These are phyloP conservation scores for Ophiostoma sp. DNA, from an alignment of 2,329 filamentous ascomycete genomes.

Conservation along the genomic window DNA sequence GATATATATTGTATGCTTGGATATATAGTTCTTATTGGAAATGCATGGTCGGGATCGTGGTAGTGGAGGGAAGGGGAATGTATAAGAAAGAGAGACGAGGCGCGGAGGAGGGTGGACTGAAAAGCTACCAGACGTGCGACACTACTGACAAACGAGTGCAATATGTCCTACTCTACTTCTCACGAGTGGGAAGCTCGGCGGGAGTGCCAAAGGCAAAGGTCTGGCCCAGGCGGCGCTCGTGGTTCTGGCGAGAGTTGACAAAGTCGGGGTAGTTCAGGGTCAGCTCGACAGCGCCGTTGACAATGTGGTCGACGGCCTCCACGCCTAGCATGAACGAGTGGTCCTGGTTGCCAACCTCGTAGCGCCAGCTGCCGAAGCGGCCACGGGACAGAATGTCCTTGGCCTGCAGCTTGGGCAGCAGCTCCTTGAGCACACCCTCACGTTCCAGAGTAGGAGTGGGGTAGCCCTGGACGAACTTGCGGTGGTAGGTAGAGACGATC, in stretches of 20 bases:
- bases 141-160: neutral
- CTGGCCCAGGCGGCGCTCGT: slow-evolving; percentile 56
- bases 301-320: slow-evolving; percentile 84
- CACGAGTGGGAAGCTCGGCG: slow-evolving; percentile 36
- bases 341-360: slow-evolving; percentile 93
- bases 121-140: neutral
- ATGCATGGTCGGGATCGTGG: slow-evolving; percentile 6
- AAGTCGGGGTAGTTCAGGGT: slow-evolving; percentile 97
- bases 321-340: slow-evolving; percentile 97
- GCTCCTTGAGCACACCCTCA: slow-evolving; percentile 85
- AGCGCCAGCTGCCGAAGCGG: slow-evolving; percentile 96
- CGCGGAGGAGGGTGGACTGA: neutral
- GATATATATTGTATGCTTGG: neutral
- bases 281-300: slow-evolving; percentile 82
- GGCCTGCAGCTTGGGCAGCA: slow-evolving; percentile 86
- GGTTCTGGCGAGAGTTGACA: slow-evolving; percentile 73
- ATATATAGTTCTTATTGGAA: neutral
- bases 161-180: slow-evolving; percentile 20
- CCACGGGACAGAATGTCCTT: slow-evolving; percentile 92
- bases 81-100: neutral
- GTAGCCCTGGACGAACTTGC: slow-evolving; percentile 96
- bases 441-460: slow-evolving; percentile 92
- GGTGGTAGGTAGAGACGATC: slow-evolving; percentile 97
- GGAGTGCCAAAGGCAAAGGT: slow-evolving; percentile 37
- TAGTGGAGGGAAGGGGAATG: neutral